Evolutionary conservation across 2,329 filamentous ascomycete genomes (phyloP).

Genomic region (Drechslerella dactyloides): DNA sequence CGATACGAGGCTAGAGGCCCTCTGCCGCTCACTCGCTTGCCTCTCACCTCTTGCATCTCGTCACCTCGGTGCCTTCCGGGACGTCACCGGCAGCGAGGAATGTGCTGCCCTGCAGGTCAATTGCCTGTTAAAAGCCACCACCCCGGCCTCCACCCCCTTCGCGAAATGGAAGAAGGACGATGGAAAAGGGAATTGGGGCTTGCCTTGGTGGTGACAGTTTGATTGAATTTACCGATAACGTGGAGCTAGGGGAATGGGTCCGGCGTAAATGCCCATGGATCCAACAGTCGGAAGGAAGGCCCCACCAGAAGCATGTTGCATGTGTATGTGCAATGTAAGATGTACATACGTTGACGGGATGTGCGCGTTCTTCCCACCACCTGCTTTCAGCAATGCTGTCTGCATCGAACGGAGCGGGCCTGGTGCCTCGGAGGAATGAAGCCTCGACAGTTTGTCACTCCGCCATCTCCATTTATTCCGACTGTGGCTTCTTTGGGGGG

Average conservation of each 20-base stretch:
- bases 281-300: conserved; percentile 1
- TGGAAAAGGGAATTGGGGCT: not conserved
- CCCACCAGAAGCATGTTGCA: conserved; percentile 2
- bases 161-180: conserved; percentile 19
- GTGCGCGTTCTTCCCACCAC: conserved; percentile 40
- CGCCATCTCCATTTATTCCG: conserved; percentile 7
- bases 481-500: not conserved
- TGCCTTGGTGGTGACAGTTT: not conserved
- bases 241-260: conserved; percentile 16
- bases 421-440: conserved; percentile 15
- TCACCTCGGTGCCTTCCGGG: conserved; percentile 7
- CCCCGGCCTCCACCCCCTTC: conserved; percentile 18
- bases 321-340: conserved; percentile 3
- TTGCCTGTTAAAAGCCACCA: conserved; percentile 23
- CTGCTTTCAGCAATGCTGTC: conserved; percentile 43
- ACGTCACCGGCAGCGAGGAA: conserved; percentile 44
- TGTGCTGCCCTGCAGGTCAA: conserved; percentile 45
- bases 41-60: not conserved
- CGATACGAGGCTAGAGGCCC: conserved; percentile 13
- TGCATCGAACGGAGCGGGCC: conserved; percentile 22
- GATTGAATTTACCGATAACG: not conserved
- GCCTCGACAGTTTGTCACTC: conserved; percentile 11
- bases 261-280: conserved; percentile 4
- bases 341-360: conserved; percentile 18
- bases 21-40: conserved; percentile 35